Conservation (phyloP, 495 filamentous ascomycete species). For the Cudoniella acicularis region DNA sequence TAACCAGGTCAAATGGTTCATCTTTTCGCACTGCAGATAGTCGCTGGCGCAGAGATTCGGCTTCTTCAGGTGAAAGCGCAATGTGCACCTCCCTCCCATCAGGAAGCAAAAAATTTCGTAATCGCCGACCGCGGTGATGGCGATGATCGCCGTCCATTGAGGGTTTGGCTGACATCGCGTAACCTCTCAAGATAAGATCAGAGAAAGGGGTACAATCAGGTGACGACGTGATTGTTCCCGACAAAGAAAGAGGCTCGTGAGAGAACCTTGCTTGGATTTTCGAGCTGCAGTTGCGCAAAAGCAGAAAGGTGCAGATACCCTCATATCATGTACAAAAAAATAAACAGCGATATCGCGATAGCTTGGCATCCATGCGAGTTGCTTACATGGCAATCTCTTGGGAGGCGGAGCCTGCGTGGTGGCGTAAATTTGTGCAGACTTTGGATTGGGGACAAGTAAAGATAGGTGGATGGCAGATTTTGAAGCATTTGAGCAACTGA, state of each 20-base stretch:
- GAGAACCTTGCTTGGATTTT: not conserved
- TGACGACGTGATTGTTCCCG: not conserved
- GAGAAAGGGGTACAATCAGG: not conserved
- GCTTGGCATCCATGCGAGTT: not conserved
- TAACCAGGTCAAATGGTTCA: conserved; percentile 44
- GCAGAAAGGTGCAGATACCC: not conserved
- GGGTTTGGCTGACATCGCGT: not conserved
- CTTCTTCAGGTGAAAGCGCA: conserved; percentile 49
- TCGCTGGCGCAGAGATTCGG: conserved; percentile 34
- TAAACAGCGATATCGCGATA: not conserved
- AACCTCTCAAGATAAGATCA: not conserved
- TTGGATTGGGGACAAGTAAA: no score
- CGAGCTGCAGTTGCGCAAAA: not conserved
- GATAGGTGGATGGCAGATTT: not conserved
- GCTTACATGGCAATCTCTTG: not conserved
- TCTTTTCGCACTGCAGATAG: conserved; percentile 36
- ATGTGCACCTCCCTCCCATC: conserved; percentile 52
- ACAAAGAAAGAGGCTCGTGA: not conserved
- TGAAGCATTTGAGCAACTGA: not conserved
- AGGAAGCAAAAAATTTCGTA: conserved; percentile 48
- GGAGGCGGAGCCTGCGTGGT: not conserved
- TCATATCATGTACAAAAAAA: not conserved
- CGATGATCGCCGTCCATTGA: not conserved
- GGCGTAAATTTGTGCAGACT: not conserved
- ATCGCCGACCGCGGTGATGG: conserved; percentile 28